Evolutionary conservation across 257 asterid genomes (phyloP).

Genomic region (Solanum verrucosum): DNA sequence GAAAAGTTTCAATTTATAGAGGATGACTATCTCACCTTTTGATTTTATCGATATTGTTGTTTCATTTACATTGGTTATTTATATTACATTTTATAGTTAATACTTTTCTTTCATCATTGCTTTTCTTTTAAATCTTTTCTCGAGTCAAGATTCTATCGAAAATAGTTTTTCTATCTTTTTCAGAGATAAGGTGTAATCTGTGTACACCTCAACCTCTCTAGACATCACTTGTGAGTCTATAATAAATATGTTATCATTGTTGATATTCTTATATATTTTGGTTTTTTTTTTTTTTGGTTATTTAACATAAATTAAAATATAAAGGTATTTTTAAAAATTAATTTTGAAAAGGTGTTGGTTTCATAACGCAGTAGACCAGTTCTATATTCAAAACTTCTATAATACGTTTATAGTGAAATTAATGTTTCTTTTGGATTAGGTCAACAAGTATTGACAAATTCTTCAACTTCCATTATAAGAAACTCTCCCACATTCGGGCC

Average conservation of each 20-base stretch:
- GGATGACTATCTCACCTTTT: not conserved
- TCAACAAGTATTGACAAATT: not conserved
- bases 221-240: not conserved
- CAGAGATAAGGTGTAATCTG: rapidly evolving
- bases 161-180: not conserved
- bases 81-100: not conserved
- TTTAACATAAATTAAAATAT: not conserved
- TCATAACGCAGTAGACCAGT: not conserved
- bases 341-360: not conserved
- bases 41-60: not conserved
- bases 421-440: not conserved
- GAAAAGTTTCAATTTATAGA: not conserved
- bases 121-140: not conserved
- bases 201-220: not conserved
- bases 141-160: not conserved
- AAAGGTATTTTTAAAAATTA: not conserved
- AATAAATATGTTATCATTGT: not conserved
- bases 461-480: not conserved
- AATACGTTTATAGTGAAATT: not conserved
- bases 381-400: not conserved
- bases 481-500: not conserved
- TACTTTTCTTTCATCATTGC: not conserved
- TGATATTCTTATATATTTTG: not conserved
- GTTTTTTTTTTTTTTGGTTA: not conserved
- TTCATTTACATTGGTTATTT: not conserved